Evolutionary conservation across 2,329 filamentous ascomycete species (phyloP).

Genomic region (Pseudocercospora fijiensis): DNA sequence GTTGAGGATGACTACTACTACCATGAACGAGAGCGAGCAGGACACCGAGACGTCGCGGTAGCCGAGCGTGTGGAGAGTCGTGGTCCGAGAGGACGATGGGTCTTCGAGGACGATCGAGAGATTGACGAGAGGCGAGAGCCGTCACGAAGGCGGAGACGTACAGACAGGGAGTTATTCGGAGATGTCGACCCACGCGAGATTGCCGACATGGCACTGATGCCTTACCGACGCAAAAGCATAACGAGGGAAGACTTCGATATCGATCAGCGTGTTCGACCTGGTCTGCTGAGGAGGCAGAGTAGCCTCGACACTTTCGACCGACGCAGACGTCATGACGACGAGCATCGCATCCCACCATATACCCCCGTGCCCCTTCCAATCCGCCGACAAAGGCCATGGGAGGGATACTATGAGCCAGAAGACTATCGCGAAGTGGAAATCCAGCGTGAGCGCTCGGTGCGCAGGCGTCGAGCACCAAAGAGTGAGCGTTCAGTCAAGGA

Average conservation of each 20-base stretch:
- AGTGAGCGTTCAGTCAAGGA: conserved; percentile 24
- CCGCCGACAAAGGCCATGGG: conserved; percentile 63
- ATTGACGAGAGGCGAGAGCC: conserved; percentile 47
- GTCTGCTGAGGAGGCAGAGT: conserved; percentile 75
- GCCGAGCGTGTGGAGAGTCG: conserved; percentile 42
- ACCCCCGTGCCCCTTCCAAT: conserved; percentile 67
- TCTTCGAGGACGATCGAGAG: conserved; percentile 55
- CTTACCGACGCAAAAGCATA: conserved; percentile 56
- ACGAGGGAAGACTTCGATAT: conserved; percentile 54
- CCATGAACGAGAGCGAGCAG: conserved; percentile 37
- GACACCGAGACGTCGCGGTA: conserved; percentile 45
- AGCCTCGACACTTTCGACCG: conserved; percentile 90
- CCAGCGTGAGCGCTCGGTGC: conserved; percentile 46
- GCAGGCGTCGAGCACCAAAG: conserved; percentile 29
- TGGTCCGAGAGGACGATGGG: conserved; percentile 35
- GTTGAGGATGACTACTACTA: conserved; percentile 49
- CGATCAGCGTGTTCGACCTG: conserved; percentile 59
- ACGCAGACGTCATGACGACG: conserved; percentile 60
- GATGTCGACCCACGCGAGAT: conserved; percentile 49
- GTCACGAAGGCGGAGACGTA: conserved; percentile 37
- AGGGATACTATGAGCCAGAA: conserved; percentile 45
- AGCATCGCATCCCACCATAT: conserved; percentile 64
- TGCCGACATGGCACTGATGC: conserved; percentile 54
- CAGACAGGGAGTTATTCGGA: conserved; percentile 48
- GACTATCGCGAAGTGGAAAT: conserved; percentile 53